Percentiles rank a stretch among this genome's conserved stretches.
Conservation (phyloP, 2,329 filamentous ascomycete species). For the Penicillium capsulatum region DNA sequence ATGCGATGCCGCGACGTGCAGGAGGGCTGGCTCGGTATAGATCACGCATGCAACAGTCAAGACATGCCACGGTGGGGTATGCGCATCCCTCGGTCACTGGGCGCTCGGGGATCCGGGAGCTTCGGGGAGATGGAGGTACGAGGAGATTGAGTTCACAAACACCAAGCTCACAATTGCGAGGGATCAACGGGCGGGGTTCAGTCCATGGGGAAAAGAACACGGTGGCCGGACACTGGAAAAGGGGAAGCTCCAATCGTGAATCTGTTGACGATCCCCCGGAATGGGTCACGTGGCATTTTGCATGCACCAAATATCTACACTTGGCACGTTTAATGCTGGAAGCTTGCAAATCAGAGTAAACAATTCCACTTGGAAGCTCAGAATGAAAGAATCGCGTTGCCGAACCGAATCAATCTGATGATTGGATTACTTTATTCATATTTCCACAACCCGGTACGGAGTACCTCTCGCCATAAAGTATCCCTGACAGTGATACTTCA, state of each 20-base stretch:
- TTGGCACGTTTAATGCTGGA: too few relatives aligned
- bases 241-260: conserved; percentile 17
- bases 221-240: conserved; percentile 23
- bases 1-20: not conserved
- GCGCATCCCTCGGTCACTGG: conserved; percentile 3
- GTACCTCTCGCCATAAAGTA: too few relatives aligned
- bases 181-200: not conserved
- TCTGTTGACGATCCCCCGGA: conserved; percentile 15
- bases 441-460: too few relatives aligned
- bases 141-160: not conserved
- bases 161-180: not conserved
- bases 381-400: too few relatives aligned
- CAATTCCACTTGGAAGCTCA: too few relatives aligned
- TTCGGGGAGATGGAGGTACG: not conserved
- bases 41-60: conserved; percentile 11
- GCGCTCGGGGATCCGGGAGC: conserved; percentile 1
- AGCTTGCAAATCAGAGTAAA: too few relatives aligned
- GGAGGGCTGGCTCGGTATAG: conserved; percentile 3
- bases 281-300: conserved; percentile 15
- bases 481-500: too few relatives aligned
- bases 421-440: too few relatives aligned
- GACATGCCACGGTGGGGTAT: conserved; percentile 17
- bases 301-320: too few relatives aligned
- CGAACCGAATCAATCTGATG: too few relatives aligned
- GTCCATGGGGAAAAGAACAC: conserved; percentile 21